phyloP scores from a whole-genome alignment of 768 basidiomycete genomes.

The Hericium coralloides region DNA sequence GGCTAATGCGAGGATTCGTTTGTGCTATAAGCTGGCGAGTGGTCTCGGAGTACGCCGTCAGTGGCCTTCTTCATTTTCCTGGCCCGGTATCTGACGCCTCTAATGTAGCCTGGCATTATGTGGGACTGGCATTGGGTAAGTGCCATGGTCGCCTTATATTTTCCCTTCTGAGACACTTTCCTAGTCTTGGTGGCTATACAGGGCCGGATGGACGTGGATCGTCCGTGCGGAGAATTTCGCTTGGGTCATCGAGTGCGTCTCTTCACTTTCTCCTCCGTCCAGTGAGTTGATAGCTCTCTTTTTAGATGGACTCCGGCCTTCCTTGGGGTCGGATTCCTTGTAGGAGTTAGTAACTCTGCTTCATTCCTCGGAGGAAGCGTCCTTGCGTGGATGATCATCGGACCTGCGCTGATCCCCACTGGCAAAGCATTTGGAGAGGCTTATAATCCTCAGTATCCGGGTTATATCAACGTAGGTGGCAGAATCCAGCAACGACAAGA shows the following conservation, averaged over 20 bases:
- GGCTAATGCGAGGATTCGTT: slow-evolving; percentile 39
- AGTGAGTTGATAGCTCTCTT: no score
- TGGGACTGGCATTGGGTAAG: slow-evolving; percentile 46
- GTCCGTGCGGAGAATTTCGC: slow-evolving; percentile 35
- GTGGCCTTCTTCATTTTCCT: slow-evolving; percentile 22
- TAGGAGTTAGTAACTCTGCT: slow-evolving; percentile 46
- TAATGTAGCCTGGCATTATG: background rate
- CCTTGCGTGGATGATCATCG: slow-evolving; percentile 56
- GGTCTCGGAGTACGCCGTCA: slow-evolving; percentile 38
- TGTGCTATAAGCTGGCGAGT: slow-evolving; percentile 44
- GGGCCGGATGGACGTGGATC: slow-evolving; percentile 50
- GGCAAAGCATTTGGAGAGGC: slow-evolving; percentile 30
- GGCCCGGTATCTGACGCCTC: slow-evolving; percentile 11
- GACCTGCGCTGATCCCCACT: slow-evolving; percentile 42
- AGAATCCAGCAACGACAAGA: no score
- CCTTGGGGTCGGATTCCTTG: slow-evolving; percentile 51
- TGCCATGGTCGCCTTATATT: no score
- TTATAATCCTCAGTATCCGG: no score
- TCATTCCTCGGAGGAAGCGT: slow-evolving; percentile 47
- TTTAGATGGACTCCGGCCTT: slow-evolving; percentile 28
- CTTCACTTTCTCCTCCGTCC: no score
- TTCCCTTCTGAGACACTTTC: no score
- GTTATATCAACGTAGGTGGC: no score
- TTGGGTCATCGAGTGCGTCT: no score
- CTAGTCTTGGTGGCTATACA: slow-evolving; percentile 39